A percentile compares a stretch with the other conserved stretches of the same genome.
These are phyloP conservation scores for Cladosporium velox DNA, from an alignment of 2,329 filamentous ascomycete genomes.

Conservation along the genomic window DNA sequence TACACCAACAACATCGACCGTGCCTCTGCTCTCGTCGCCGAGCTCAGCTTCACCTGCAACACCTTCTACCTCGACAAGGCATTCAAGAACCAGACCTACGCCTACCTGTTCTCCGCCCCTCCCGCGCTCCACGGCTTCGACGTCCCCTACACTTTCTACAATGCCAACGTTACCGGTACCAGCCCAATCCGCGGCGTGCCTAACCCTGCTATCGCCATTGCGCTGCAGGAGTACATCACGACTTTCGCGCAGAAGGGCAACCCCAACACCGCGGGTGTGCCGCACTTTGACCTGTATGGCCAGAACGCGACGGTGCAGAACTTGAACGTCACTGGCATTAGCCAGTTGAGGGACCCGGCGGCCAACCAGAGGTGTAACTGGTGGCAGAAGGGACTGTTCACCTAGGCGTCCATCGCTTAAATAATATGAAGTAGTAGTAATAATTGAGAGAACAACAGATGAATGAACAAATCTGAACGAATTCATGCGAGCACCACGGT, in stretches of 20 bases:
- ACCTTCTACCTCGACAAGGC: slow-evolving; percentile 53
- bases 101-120: slow-evolving; percentile 56
- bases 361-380: slow-evolving; percentile 53
- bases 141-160: slow-evolving; percentile 56
- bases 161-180: slow-evolving; percentile 30
- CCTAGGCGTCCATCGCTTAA: slow-evolving; percentile 9
- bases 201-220: slow-evolving; percentile 37
- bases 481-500: neutral
- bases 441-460: neutral
- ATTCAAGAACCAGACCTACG: slow-evolving; percentile 50
- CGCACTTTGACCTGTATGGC: slow-evolving; percentile 52
- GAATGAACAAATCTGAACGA: neutral
- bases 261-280: slow-evolving; percentile 43
- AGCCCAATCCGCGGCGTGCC: slow-evolving; percentile 21
- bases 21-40: slow-evolving; percentile 44
- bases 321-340: slow-evolving; percentile 47
- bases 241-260: slow-evolving; percentile 44
- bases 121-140: slow-evolving; percentile 58
- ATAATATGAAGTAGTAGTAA: neutral
- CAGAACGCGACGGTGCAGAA: slow-evolving; percentile 46
- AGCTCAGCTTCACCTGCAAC: slow-evolving; percentile 50
- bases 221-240: slow-evolving; percentile 50
- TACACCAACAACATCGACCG: slow-evolving; percentile 52
- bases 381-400: slow-evolving; percentile 55
- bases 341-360: slow-evolving; percentile 47